These are phyloP conservation scores for Priceomyces melissophilus DNA, from an alignment of 805 yeast species.

Conservation along the genomic window DNA sequence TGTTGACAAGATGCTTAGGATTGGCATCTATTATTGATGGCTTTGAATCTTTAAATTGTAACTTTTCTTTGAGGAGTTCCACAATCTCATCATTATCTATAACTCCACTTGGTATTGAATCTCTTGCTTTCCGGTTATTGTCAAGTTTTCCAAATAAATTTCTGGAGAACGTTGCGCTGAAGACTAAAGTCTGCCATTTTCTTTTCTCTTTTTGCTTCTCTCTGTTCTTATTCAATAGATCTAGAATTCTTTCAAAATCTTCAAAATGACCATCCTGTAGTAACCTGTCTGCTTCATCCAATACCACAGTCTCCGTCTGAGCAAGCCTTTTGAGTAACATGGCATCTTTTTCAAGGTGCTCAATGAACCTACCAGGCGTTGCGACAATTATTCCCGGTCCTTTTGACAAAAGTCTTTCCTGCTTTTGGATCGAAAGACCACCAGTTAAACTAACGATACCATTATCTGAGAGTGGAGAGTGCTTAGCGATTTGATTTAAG, in stretches of 20 bases:
- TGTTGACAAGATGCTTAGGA: constrained; percentile 77
- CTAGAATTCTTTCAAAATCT: constrained; percentile 78
- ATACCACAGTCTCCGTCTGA: constrained; percentile 52
- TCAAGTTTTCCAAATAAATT: constrained; percentile 77
- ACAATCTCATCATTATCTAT: constrained; percentile 59
- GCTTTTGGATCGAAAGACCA: constrained; percentile 92
- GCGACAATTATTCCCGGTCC: constrained; percentile 85
- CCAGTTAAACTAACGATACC: constrained; percentile 84
- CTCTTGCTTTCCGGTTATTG: constrained; percentile 21
- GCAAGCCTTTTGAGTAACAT: constrained; percentile 41
- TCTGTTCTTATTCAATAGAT: constrained; percentile 53
- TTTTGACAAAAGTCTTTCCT: constrained; percentile 69
- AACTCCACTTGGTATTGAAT: constrained; percentile 28
- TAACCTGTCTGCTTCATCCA: constrained; percentile 95
- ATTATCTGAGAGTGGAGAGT: constrained; percentile 48
- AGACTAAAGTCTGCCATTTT: constrained; percentile 82
- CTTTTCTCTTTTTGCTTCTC: constrained; percentile 31
- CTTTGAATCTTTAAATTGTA: constrained; percentile 61
- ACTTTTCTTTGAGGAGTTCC: constrained; percentile 60
- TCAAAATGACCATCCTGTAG: constrained; percentile 95
- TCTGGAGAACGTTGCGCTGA: constrained; percentile 88
- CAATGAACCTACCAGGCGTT: constrained; percentile 92
- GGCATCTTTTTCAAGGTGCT: constrained; percentile 64
- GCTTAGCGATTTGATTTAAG: constrained; percentile 52
- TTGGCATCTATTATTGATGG: constrained; percentile 82